A percentile compares a stretch with the other conserved stretches of the same genome.
These are phyloP conservation scores for Pilatotrama ljubarskyi DNA, from an alignment of 768 basidiomycete genomes.

Conservation along the genomic window DNA sequence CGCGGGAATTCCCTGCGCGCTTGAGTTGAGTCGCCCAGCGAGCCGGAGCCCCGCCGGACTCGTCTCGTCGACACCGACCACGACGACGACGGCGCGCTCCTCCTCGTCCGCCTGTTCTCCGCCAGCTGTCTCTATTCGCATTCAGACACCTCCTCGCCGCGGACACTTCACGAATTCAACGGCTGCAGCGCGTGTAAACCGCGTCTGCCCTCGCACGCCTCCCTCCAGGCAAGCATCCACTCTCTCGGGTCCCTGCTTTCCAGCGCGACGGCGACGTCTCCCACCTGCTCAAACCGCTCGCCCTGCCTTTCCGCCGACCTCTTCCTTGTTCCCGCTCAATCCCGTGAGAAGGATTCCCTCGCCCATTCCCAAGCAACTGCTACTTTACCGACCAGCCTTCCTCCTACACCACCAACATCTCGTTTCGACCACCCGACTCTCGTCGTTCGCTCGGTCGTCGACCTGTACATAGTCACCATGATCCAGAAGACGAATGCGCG, in stretches of 20 bases:
- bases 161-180: background rate
- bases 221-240: constrained; percentile 6
- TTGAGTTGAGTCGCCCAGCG: background rate
- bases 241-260: constrained; percentile 16
- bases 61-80: background rate
- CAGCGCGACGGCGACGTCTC: constrained; percentile 19
- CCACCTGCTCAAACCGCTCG: constrained; percentile 13
- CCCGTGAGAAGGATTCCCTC: constrained; percentile 19
- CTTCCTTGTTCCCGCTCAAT: constrained; percentile 7
- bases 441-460: background rate
- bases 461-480: constrained; percentile 41
- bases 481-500: constrained; percentile 64
- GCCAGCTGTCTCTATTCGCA: background rate
- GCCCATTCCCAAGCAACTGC: constrained; percentile 19
- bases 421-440: constrained; percentile 12
- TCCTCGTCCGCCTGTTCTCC: background rate
- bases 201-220: background rate
- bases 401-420: constrained; percentile 11
- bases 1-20: constrained; percentile 6
- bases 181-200: constrained; percentile 2
- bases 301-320: background rate
- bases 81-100: background rate
- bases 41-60: background rate
- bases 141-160: background rate
- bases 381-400: constrained; percentile 18